These are phyloP conservation scores for Miscanthus lutarioriparius DNA, from an alignment of 176 grass and related monocot species.

Conservation along the genomic window DNA sequence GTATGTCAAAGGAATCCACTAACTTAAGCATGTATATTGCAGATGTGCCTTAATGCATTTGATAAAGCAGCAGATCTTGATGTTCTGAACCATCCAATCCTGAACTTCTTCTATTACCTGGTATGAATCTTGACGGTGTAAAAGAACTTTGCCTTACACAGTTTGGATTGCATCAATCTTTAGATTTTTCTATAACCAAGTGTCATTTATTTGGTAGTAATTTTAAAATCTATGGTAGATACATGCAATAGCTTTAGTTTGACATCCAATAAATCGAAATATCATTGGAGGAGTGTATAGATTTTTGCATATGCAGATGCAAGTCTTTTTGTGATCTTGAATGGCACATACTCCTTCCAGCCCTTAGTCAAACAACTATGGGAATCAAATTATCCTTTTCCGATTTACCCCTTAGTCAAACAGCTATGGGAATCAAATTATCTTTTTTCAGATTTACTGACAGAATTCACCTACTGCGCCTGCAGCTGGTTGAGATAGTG, in stretches of 20 bases:
- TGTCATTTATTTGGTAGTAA: not conserved
- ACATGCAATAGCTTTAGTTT: not conserved
- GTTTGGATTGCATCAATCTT: slow-evolving; percentile 2
- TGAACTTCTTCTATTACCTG: slow-evolving; percentile 96
- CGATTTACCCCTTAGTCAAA: not conserved
- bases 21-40: slow-evolving; percentile 36
- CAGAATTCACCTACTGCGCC: slow-evolving; percentile 18
- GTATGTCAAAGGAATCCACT: slow-evolving; percentile 21
- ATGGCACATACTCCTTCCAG: too few species aligned
- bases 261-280: not conserved
- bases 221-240: not conserved
- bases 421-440: not conserved
- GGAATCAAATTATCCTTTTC: not conserved
- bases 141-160: slow-evolving; percentile 27
- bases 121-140: slow-evolving; percentile 37
- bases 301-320: not conserved
- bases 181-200: not conserved
- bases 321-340: not conserved
- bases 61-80: slow-evolving; percentile 89
- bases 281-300: not conserved
- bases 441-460: not conserved
- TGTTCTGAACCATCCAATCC: slow-evolving; percentile 87
- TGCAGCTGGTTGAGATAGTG: slow-evolving; percentile 93
- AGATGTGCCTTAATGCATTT: slow-evolving; percentile 95
- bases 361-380: not conserved